Percentiles rank a stretch among this genome's conserved stretches.
These are phyloP conservation scores for Lecanicillium sp. DNA, from an alignment of 2,329 filamentous ascomycete genomes.

Conservation along the genomic window DNA sequence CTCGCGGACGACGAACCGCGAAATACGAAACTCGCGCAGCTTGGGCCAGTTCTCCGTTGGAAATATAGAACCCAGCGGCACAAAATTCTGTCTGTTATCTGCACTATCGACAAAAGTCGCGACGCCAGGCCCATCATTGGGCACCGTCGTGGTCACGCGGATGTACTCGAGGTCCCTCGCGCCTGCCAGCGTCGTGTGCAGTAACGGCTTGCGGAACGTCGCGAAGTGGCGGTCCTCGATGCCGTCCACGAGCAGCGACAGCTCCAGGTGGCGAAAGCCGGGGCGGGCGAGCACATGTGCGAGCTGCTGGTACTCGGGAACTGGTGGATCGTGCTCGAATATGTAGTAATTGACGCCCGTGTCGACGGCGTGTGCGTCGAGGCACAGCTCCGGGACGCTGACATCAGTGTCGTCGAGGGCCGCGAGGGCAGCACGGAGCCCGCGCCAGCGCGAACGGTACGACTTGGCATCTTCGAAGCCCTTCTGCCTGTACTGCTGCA, in stretches of 20 bases:
- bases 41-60: conserved; percentile 19
- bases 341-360: conserved; percentile 24
- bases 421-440: conserved; percentile 21
- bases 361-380: conserved; percentile 23
- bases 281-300: conserved; percentile 19
- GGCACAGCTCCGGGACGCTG: conserved; percentile 27
- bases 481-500: no score
- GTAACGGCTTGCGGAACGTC: conserved; percentile 14
- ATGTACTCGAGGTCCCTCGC: conserved; percentile 16
- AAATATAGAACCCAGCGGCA: conserved; percentile 21
- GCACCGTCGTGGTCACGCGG: conserved; percentile 12
- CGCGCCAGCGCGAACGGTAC: conserved; percentile 22
- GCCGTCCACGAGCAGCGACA: conserved; percentile 18
- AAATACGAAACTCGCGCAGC: conserved; percentile 24
- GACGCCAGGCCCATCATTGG: conserved; percentile 3
- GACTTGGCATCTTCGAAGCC: no score
- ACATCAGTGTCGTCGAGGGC: conserved; percentile 14
- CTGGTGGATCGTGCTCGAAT: conserved; percentile 22
- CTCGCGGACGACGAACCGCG: conserved; percentile 20
- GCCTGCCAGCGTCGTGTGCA: conserved; percentile 14
- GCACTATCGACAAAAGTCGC: not conserved
- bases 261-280: conserved; percentile 22
- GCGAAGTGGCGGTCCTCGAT: not conserved
- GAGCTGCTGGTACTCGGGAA: conserved; percentile 21
- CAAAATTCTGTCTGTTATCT: not conserved